Evolutionary conservation across 495 filamentous ascomycete species (phyloP).

Genomic region (Hyaloscypha finlandica): DNA sequence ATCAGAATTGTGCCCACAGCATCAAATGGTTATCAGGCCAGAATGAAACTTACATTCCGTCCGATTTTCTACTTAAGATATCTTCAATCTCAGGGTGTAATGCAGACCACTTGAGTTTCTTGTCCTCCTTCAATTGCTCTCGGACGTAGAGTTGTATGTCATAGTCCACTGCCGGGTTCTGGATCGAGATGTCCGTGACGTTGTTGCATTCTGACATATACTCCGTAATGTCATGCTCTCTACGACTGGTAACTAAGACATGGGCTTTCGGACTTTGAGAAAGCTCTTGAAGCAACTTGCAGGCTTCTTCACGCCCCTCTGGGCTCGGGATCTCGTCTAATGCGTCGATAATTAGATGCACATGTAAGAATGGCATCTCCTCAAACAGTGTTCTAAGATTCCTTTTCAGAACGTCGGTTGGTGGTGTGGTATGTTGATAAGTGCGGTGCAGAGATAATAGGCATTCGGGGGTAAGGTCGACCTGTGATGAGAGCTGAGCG

Average conservation of each 20-base stretch:
- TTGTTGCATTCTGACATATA: not conserved
- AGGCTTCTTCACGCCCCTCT: conserved; percentile 27
- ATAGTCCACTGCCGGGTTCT: conserved; percentile 22
- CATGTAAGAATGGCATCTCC: not conserved
- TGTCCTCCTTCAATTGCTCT: not conserved
- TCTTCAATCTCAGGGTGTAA: conserved; percentile 34
- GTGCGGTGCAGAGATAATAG: conserved; percentile 11
- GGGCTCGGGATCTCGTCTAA: conserved; percentile 1
- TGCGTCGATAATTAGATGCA: conserved; percentile 2
- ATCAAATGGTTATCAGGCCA: not conserved
- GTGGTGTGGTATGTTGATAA: not conserved
- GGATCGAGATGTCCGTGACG: conserved; percentile 35
- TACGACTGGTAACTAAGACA: not conserved
- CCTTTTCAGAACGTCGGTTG: not conserved
- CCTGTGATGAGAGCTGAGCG: not conserved
- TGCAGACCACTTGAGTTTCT: conserved; percentile 28
- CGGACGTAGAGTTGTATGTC: conserved; percentile 20
- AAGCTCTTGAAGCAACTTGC: not conserved
- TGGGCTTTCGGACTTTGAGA: not conserved
- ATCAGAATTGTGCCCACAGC: not conserved
- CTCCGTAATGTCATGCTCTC: not conserved
- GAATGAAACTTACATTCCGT: conserved; percentile 40
- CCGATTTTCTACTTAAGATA: conserved; percentile 33
- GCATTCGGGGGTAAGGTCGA: conserved; percentile 13
- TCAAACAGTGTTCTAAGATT: not conserved